Base-by-base conservation (phyloP, 495 filamentous ascomycete species). In the Endocarpon pusillum region DNA sequence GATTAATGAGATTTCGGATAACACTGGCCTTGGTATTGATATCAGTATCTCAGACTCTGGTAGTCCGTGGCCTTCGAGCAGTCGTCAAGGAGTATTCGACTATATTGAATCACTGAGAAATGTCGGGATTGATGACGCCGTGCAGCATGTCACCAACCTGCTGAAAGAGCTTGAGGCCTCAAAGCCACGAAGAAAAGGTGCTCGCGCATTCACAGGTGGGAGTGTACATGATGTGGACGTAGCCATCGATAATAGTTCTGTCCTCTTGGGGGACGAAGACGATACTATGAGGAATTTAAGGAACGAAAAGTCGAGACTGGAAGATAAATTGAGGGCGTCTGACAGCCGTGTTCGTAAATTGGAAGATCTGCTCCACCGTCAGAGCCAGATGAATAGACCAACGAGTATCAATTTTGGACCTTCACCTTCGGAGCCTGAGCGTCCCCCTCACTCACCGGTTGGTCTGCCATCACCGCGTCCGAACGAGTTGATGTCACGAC, bases 171-270 rank as follows among this genome's bases (percentile, higher is more conserved):
- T 86, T 19, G 70, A 70, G 42, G 46, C 50, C 27, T 85, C 86
- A 1, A 75, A 73, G 41, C 79, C 81, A 47, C 70, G 74, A 45
- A 67, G 71, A 29, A 82, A 79, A 49, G 67, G 80, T 32, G 73
- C 82, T 24, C 91, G 85, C 45, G 83, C 81, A 0, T 96, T 99
- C 65, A 96, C 94, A 46, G 82, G 85, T 43, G 91, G 89, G 25
- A 94, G 86, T 44, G 67, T 99, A 9, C 85, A 94, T 43, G 89
- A 96, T 44, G 26, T 61, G 37, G n/a, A n/a, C n/a, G n/a, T n/a
- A n/a, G 74, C 76, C 10, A 66, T 64, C 8, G 61, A 82, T 30
- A 80, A 83, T 21, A 72, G 73, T 38, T 85, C 78, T 37, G 86
- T 85, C 7, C 62, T 94, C 16, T 52, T 93, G 21, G 64, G 87